Percentiles rank a stretch among this genome's conserved stretches.
These are phyloP conservation scores for Ehretia macrophylla DNA, from an alignment of 257 asterid species.

Conservation along the genomic window DNA sequence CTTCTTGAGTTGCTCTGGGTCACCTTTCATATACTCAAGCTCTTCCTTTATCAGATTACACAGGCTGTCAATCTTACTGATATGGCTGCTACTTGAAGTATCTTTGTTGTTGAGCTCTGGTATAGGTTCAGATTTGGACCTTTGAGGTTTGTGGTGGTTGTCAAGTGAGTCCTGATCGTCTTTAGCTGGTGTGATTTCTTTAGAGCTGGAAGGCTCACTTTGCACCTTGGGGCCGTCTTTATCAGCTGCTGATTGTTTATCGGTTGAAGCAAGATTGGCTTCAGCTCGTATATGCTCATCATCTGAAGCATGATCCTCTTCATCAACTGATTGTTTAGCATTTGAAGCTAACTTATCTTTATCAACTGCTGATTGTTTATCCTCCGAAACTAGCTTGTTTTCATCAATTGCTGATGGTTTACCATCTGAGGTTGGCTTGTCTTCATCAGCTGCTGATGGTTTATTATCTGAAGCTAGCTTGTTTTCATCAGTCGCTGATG, in stretches of 20 bases:
- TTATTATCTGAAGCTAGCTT: not conserved
- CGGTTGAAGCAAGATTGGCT: too few species aligned
- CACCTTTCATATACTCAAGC: not conserved
- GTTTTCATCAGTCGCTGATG: not conserved
- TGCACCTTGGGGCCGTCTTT: too few species aligned
- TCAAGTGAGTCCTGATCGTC: not conserved
- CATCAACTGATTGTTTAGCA: too few species aligned
- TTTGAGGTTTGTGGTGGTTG: not conserved
- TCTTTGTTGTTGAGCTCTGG: not conserved
- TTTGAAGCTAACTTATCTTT: too few species aligned
- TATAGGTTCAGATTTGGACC: not conserved
- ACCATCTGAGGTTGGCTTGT: not conserved
- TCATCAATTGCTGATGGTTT: too few species aligned
- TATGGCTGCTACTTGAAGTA: too few species aligned
- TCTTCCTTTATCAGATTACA: constrained; percentile 1
- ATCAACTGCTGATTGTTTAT: too few species aligned
- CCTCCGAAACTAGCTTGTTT: too few species aligned
- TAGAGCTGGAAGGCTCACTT: too few species aligned
- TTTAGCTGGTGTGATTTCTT: not conserved
- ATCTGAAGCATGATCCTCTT: too few species aligned
- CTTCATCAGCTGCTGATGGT: not conserved
- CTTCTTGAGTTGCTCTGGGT: not conserved
- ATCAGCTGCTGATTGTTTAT: not conserved
- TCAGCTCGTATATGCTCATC: too few species aligned
- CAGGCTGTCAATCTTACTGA: not conserved